These are phyloP conservation scores for Botrytis sinoallii DNA, from an alignment of 2,329 filamentous ascomycete species.

Conservation along the genomic window DNA sequence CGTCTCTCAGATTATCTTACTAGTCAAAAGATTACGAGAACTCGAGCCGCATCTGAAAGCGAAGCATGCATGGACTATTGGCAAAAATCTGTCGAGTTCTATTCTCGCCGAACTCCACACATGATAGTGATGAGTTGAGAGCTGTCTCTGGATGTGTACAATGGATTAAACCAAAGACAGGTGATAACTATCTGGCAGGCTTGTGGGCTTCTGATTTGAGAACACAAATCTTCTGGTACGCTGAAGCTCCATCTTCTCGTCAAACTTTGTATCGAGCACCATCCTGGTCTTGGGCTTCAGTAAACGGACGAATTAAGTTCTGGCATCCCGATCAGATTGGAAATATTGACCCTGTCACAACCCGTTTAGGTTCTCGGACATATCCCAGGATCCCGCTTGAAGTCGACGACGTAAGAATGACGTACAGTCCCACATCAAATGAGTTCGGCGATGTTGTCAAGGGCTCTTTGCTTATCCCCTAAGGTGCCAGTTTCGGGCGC, in stretches of 20 bases:
- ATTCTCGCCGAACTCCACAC: background rate
- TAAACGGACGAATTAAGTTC: background rate
- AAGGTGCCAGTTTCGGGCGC: no score
- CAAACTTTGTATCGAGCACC: background rate
- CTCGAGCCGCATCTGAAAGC: background rate
- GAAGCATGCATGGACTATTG: background rate
- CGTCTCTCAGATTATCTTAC: background rate
- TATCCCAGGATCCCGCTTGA: background rate
- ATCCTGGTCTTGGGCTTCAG: background rate
- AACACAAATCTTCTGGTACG: background rate
- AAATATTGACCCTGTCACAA: background rate
- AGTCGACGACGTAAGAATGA: background rate
- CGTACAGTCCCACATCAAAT: background rate
- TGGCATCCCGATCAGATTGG: background rate
- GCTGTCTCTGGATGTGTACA: constrained; percentile 2
- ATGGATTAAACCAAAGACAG: constrained; percentile 4
- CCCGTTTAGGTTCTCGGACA: no score
- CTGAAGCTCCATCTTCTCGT: background rate
- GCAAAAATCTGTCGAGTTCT: background rate
- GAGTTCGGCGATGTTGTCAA: background rate
- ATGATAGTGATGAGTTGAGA: background rate
- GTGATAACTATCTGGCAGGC: background rate
- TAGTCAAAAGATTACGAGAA: background rate
- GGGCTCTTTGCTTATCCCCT: background rate
- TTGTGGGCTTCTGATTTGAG: background rate